Conservation (phyloP, 169 alveolate species). For the Cryptosporidium baileyi region DNA sequence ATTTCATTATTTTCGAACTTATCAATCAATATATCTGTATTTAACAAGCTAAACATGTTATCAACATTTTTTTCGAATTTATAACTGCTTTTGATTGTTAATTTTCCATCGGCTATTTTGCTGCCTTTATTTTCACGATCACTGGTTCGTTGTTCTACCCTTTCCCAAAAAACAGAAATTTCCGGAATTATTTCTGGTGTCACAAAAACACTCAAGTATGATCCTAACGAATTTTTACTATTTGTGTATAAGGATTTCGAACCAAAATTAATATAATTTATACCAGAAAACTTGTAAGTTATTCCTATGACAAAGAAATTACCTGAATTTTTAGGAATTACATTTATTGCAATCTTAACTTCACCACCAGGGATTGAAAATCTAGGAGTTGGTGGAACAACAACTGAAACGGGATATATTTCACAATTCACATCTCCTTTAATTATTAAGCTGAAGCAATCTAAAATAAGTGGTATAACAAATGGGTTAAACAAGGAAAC, state of each 20-base stretch:
- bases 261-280: slow-evolving; percentile 22
- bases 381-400: slow-evolving; percentile 50
- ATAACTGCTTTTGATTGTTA: background rate
- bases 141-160: background rate
- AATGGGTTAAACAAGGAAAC: slow-evolving; percentile 57
- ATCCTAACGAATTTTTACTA: background rate
- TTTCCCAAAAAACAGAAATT: background rate
- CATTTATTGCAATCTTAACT: slow-evolving; percentile 45
- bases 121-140: background rate
- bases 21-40: slow-evolving; percentile 2
- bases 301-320: slow-evolving; percentile 23
- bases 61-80: background rate
- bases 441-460: slow-evolving; percentile 27
- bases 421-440: slow-evolving; percentile 49
- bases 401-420: slow-evolving; percentile 55
- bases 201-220: slow-evolving; percentile 20
- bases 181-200: background rate
- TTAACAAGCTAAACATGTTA: background rate
- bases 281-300: slow-evolving; percentile 60
- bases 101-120: slow-evolving; percentile 2
- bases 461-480: slow-evolving; percentile 26
- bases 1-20: background rate
- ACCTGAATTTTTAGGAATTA: slow-evolving; percentile 45
- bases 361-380: slow-evolving; percentile 44
- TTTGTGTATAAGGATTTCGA: background rate